Evolutionary conservation across 495 filamentous ascomycete species (phyloP).

Genomic region (Daldinia decipiens): DNA sequence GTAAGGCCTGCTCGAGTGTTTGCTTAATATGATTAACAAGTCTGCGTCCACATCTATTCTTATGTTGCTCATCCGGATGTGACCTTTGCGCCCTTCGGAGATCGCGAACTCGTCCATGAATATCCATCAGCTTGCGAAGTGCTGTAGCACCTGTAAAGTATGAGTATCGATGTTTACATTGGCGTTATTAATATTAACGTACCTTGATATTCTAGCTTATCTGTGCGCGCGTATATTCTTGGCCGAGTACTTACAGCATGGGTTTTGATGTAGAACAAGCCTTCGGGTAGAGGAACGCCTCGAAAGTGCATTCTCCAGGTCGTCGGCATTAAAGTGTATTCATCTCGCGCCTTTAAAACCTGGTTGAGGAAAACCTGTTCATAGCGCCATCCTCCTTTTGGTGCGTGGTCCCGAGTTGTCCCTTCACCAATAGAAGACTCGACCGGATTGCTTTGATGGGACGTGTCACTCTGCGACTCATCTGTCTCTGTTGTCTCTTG

Average conservation of each 20-base stretch:
- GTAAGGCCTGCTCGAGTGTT: conserved; percentile 26
- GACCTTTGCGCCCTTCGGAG: conserved; percentile 26
- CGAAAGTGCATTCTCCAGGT: conserved; percentile 48
- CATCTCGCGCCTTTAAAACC: conserved; percentile 40
- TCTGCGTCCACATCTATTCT: conserved; percentile 1
- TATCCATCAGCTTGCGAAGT: conserved; percentile 44
- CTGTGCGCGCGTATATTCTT: conserved; percentile 41
- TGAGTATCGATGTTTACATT: conserved; percentile 8
- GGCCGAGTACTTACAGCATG: conserved; percentile 33
- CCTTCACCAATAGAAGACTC: background rate
- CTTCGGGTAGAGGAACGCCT: conserved; percentile 45
- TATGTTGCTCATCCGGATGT: background rate
- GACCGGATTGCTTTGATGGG: background rate
- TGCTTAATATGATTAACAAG: conserved; percentile 27
- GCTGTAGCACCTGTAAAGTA: conserved; percentile 32
- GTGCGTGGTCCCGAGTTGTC: conserved; percentile 9
- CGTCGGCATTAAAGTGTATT: conserved; percentile 46
- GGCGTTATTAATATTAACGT: background rate
- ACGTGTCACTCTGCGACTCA: background rate
- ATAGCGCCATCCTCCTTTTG: conserved; percentile 35
- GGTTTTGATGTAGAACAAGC: conserved; percentile 40
- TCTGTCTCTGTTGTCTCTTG: background rate
- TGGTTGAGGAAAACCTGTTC: conserved; percentile 45
- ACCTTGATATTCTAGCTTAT: conserved; percentile 45
- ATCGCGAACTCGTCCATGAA: conserved; percentile 41